A percentile compares a stretch with the other conserved stretches of the same genome.
These are phyloP conservation scores for Rhizophagus clarus DNA, from an alignment of 192 early-diverging fungal species.

Conservation along the genomic window DNA sequence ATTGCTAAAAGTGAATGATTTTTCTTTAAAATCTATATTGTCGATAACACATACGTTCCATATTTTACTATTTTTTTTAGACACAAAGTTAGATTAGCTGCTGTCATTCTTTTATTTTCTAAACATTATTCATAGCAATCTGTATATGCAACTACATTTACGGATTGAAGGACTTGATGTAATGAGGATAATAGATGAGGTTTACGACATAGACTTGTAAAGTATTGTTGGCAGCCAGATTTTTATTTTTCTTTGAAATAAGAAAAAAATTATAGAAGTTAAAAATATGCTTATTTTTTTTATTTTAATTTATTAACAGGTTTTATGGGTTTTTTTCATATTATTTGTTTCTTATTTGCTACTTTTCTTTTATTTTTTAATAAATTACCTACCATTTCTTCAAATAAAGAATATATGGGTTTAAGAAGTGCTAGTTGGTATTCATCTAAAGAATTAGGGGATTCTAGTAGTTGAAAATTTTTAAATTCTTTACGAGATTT, in stretches of 20 bases:
- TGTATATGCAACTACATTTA: neutral
- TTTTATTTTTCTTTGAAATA: neutral
- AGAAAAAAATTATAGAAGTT: neutral
- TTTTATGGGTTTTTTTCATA: neutral
- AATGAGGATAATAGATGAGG: neutral
- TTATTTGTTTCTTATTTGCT: neutral
- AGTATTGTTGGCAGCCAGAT: neutral
- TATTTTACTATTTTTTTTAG: neutral
- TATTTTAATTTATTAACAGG: neutral
- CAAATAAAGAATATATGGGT: neutral
- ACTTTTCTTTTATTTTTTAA: neutral
- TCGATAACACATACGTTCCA: constrained; percentile 14
- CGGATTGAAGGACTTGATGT: neutral
- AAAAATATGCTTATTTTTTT: neutral
- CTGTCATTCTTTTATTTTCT: neutral
- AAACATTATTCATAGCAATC: neutral
- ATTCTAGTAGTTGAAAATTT: neutral
- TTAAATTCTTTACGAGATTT: neutral
- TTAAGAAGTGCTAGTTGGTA: neutral
- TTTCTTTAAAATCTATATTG: constrained; percentile 19
- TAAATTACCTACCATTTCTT: neutral
- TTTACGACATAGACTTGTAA: neutral
- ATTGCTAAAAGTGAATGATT: neutral
- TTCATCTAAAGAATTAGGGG: neutral
- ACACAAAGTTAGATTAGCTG: neutral